phyloP scores from a whole-genome alignment of 345 rosid genomes.

The Bruguiera gymnorhiza region DNA sequence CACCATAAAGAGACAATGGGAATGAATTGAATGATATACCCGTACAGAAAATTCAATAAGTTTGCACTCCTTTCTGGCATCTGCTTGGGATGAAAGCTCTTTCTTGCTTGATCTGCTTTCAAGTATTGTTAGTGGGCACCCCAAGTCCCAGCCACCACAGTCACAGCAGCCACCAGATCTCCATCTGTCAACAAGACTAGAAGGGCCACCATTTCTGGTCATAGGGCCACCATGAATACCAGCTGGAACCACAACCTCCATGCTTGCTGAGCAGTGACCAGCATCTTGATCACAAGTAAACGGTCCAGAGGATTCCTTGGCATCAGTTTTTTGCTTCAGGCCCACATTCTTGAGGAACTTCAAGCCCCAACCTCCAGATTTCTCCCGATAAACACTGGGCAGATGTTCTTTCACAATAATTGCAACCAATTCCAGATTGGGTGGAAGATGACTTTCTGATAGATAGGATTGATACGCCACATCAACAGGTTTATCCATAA shows the following conservation, averaged over 20 bases:
- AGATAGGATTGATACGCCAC: constrained; percentile 34
- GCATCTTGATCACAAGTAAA: constrained; percentile 24
- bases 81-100: constrained; percentile 24
- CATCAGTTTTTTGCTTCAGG: constrained; percentile 26
- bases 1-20: too few relatives aligned
- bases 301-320: constrained; percentile 20
- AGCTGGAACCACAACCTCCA: constrained; percentile 74
- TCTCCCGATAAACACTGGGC: constrained; percentile 29
- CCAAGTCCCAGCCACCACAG: constrained; percentile 98
- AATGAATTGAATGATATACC: constrained; percentile 34
- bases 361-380: constrained; percentile 91
- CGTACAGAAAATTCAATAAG: constrained; percentile 56
- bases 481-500: constrained; percentile 32
- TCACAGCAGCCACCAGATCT: constrained; percentile 84
- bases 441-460: constrained; percentile 49
- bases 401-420: constrained; percentile 59
- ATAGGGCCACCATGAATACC: constrained; percentile 91
- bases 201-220: constrained; percentile 59
- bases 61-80: constrained; percentile 49
- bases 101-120: constrained; percentile 40
- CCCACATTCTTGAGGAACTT: constrained; percentile 63
- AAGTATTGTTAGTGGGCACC: constrained; percentile 66
- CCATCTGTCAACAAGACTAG: constrained; percentile 81
- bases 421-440: constrained; percentile 75
- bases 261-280: constrained; percentile 43